These are phyloP conservation scores for Epichloe gansuensis DNA, from an alignment of 2,329 filamentous ascomycete genomes.

Conservation along the genomic window DNA sequence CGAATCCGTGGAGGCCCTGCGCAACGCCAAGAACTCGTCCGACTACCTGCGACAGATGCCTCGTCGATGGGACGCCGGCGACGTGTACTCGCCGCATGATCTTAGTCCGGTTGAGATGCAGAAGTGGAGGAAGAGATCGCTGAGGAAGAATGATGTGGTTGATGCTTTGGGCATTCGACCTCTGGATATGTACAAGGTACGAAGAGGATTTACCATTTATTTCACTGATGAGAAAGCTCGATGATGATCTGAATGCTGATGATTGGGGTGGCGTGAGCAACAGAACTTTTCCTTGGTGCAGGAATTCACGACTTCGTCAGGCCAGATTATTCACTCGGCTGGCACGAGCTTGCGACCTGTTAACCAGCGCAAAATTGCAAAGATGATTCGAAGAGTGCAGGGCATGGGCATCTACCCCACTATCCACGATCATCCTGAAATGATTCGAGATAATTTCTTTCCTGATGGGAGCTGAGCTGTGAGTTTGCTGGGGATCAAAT, in stretches of 20 bases:
- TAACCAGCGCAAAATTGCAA: conserved; percentile 88
- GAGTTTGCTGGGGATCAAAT: not conserved
- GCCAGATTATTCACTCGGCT: conserved; percentile 66
- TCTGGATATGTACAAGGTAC: conserved; percentile 74
- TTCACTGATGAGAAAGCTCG: not conserved
- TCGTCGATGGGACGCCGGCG: conserved; percentile 63
- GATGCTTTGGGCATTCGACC: conserved; percentile 73
- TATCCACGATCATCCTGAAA: conserved; percentile 78
- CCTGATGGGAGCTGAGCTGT: conserved; percentile 7
- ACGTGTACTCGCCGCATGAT: conserved; percentile 87
- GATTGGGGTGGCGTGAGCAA: too few relatives aligned
- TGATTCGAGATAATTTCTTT: conserved; percentile 41
- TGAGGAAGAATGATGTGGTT: conserved; percentile 57
- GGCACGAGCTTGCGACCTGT: conserved; percentile 71
- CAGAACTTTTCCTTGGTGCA: conserved; percentile 90
- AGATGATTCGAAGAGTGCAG: conserved; percentile 79
- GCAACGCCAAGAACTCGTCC: conserved; percentile 28
- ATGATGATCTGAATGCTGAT: not conserved
- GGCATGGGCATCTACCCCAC: conserved; percentile 87
- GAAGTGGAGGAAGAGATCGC: conserved; percentile 59
- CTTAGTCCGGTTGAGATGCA: conserved; percentile 63
- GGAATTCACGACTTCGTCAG: conserved; percentile 75
- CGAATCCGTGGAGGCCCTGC: conserved; percentile 12
- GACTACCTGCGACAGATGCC: conserved; percentile 53
- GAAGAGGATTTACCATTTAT: not conserved